phyloP scores from a whole-genome alignment of 768 basidiomycete species.

The Harrya chromipes region DNA sequence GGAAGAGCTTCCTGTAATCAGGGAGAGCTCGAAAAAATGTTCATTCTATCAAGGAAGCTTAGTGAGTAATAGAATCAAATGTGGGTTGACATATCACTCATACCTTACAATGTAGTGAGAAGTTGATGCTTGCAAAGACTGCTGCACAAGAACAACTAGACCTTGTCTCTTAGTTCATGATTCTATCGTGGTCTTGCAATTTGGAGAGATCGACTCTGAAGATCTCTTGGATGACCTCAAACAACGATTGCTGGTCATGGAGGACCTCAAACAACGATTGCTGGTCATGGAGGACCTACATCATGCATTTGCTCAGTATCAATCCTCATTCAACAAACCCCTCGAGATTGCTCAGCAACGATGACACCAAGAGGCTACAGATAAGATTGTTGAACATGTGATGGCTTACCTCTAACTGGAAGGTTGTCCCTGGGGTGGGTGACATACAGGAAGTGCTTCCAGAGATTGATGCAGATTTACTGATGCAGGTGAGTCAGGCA shows the following conservation, averaged over 20 bases:
- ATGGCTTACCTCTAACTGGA: slow-evolving; percentile 57
- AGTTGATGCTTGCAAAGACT: slow-evolving; percentile 44
- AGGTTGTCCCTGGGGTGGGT: slow-evolving; percentile 39
- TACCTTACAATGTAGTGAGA: slow-evolving; percentile 40
- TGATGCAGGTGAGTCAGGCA: slow-evolving; percentile 44
- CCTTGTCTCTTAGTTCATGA: not conserved
- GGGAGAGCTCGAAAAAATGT: slow-evolving; percentile 69
- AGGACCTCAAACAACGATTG: slow-evolving; percentile 62
- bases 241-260: slow-evolving; percentile 57
- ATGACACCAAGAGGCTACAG: slow-evolving; percentile 62
- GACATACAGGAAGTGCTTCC: slow-evolving; percentile 59
- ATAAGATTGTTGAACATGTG: slow-evolving; percentile 66
- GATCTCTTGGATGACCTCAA: slow-evolving; percentile 56
- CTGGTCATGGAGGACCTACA: slow-evolving; percentile 61
- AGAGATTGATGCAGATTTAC: slow-evolving; percentile 55
- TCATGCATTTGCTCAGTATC: slow-evolving; percentile 64
- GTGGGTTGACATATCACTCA: not conserved
- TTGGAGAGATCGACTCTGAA: slow-evolving; percentile 45
- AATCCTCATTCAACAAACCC: slow-evolving; percentile 68
- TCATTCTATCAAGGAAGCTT: slow-evolving; percentile 46
- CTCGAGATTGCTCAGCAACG: slow-evolving; percentile 68
- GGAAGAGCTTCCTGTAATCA: slow-evolving; percentile 70
- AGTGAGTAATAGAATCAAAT: slow-evolving; percentile 43
- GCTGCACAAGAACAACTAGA: slow-evolving; percentile 46
- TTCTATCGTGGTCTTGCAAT: not conserved